Conservation (phyloP, 2,329 filamentous ascomycete species). For the Arthrobotrys iridis region DNA sequence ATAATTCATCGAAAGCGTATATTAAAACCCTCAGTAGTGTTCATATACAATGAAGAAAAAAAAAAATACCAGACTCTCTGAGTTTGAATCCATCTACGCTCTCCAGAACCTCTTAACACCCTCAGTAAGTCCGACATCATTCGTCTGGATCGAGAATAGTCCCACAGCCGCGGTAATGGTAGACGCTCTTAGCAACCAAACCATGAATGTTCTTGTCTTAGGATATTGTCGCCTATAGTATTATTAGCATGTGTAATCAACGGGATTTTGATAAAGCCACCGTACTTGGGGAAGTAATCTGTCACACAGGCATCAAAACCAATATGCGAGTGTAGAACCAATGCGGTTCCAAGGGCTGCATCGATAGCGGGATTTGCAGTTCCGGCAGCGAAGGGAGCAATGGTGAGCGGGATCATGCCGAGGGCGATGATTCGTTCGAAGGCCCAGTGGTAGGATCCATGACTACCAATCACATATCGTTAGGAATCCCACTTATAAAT, state of each 20-base stretch:
- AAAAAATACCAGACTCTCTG: background rate
- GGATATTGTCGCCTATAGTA: slow-evolving; percentile 42
- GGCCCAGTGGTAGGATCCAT: slow-evolving; percentile 98
- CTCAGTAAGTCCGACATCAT: slow-evolving; percentile 94
- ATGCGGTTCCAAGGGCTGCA: slow-evolving; percentile 80
- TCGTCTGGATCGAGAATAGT: slow-evolving; percentile 98
- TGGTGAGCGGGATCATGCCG: slow-evolving; percentile 82
- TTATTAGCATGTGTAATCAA: slow-evolving; percentile 15
- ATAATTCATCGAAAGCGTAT: slow-evolving; percentile 27
- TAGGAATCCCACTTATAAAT: background rate
- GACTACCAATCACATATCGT: slow-evolving; percentile 59
- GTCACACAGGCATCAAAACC: slow-evolving; percentile 83
- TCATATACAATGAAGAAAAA: slow-evolving; percentile 31
- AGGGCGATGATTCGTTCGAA: slow-evolving; percentile 85
- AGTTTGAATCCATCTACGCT: slow-evolving; percentile 67
- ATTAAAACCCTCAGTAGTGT: slow-evolving; percentile 30
- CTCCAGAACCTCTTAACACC: slow-evolving; percentile 88
- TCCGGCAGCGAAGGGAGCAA: slow-evolving; percentile 91
- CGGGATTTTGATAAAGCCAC: slow-evolving; percentile 60
- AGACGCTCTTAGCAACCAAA: slow-evolving; percentile 80
- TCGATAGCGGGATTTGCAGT: slow-evolving; percentile 90
- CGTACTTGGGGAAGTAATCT: slow-evolving; percentile 84
- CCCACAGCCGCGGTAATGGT: slow-evolving; percentile 86
- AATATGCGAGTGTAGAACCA: slow-evolving; percentile 94
- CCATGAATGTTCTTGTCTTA: slow-evolving; percentile 61